A percentile compares a stretch with the other conserved stretches of the same genome.
Conservation (phyloP, 2,329 filamentous ascomycete genomes). For the Calcarisporium arbuscula region DNA sequence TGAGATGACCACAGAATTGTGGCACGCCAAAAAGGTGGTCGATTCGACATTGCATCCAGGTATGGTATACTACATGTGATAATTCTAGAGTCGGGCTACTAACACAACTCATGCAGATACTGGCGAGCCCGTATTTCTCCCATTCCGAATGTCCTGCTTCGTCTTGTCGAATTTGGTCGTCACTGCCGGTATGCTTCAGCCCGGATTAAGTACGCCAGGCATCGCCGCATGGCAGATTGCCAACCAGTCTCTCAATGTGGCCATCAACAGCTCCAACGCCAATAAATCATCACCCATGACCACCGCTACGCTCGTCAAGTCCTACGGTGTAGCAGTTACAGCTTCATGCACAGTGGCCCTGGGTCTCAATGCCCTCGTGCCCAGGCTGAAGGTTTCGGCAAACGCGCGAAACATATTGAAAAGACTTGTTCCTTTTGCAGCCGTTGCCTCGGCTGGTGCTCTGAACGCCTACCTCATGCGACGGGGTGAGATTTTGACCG, state of each 20-base stretch:
- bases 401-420: constrained; percentile 69
- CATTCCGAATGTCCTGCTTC: constrained; percentile 96
- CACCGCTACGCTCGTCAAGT: constrained; percentile 73
- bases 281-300: constrained; percentile 94
- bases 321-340: constrained; percentile 84
- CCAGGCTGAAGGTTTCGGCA: constrained; percentile 73
- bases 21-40: constrained; percentile 93
- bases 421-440: constrained; percentile 92
- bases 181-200: constrained; percentile 94
- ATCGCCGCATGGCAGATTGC: constrained; percentile 91
- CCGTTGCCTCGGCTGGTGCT: constrained; percentile 83
- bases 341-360: constrained; percentile 92
- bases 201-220: constrained; percentile 72
- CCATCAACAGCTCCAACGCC: constrained; percentile 94
- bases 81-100: background rate
- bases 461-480: constrained; percentile 98
- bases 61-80: constrained; percentile 35
- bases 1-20: constrained; percentile 83
- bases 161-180: constrained; percentile 90
- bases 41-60: constrained; percentile 94
- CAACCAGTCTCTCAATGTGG: constrained; percentile 97
- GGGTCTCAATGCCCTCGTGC: constrained; percentile 84
- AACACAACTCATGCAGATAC: constrained; percentile 58
- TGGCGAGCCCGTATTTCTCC: constrained; percentile 82
- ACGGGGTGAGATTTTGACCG: constrained; percentile 85